Evolutionary conservation across 2,329 filamentous ascomycete genomes (phyloP), one percentile per base, ranked within the genome.

Genomic region (Venturia oleaginea): DNA sequence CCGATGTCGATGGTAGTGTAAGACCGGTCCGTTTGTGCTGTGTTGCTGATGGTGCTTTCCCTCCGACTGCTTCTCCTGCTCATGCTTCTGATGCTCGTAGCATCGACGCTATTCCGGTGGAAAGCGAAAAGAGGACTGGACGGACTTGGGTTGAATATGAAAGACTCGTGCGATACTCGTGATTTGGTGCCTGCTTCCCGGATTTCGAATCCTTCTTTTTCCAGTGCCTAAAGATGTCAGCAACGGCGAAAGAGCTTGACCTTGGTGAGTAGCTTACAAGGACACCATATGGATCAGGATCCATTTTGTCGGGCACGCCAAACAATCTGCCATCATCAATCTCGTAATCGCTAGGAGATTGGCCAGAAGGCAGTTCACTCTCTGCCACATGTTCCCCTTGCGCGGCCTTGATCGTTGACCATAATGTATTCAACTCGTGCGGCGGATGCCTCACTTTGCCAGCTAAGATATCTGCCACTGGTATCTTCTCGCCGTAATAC

Each of bases 221-320:
- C 91, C n/a, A 97, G 78, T 8, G 93, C 92, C 68, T 60, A 22
- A 34, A 34, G n/a, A 34, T 2, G 51, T 57, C 30, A 57, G 51
- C 30, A 22, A 57, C 3, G 11, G 15, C 19, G 5, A 34, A 17
- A 6, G 4, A 19, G 27, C 11, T 13, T 15, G 19, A 8, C 3
- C 5, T 37, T 34, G 2, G 17, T 22, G 19, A 51, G 11, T 8
- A n/a, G 34, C 51, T 57, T 34, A 57, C 51, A 22, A 92, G 83
- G 32, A 97, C 89, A 30, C 93, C 93, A 72, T 90, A 97, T 0
- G 93, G 93, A 73, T 97, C 93, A 0, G 92, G 92, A 70, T 97
- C 93, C 64, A 92, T 86, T 3, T 80, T 77, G 67, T 88, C 86
- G 0, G 91, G 92, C 19, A 96, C 80, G 2, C 92, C 92, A 76